These are phyloP conservation scores for Ziziphus jujuba DNA, from an alignment of 306 rosid species.

Conservation along the genomic window DNA sequence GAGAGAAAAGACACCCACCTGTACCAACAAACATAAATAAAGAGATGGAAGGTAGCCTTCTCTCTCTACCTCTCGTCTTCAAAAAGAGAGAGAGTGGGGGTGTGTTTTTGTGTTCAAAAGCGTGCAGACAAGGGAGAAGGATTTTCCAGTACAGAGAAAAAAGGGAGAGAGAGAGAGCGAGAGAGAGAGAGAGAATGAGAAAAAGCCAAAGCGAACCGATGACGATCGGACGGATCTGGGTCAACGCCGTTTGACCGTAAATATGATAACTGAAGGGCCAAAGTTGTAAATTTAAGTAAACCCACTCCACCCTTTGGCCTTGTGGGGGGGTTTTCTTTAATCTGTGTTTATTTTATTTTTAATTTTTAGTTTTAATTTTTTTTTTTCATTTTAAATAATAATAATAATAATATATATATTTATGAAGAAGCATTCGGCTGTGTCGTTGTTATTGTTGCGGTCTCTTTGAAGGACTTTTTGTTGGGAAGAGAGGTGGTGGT, in stretches of 20 bases:
- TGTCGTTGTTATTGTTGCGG: slow-evolving; percentile 46
- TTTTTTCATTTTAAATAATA: neutral
- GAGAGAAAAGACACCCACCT: slow-evolving; percentile 17
- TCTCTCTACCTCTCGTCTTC: slow-evolving; percentile 5
- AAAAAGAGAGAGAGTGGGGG: neutral
- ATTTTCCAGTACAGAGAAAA: slow-evolving; percentile 15
- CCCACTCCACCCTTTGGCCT: slow-evolving; percentile 1
- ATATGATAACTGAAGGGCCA: slow-evolving; percentile 26
- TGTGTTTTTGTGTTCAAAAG: slow-evolving; percentile 35
- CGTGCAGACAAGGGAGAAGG: slow-evolving; percentile 43
- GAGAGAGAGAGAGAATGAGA: too few species aligned
- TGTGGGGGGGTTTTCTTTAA: neutral
- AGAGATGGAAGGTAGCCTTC: neutral
- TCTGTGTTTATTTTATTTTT: slow-evolving; percentile 4
- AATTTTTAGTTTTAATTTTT: neutral
- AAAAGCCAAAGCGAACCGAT: slow-evolving; percentile 22
- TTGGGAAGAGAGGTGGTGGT: too few species aligned
- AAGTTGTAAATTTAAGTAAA: slow-evolving; percentile 23
- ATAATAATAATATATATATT: neutral
- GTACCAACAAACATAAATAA: slow-evolving; percentile 26
- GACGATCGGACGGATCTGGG: slow-evolving; percentile 49
- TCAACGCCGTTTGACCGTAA: slow-evolving; percentile 62
- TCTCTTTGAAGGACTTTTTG: slow-evolving; percentile 18
- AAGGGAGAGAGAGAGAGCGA: too few species aligned
- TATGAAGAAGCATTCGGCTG: slow-evolving; percentile 36